These are phyloP conservation scores for Leccinum ponderosum DNA, from an alignment of 1,284 basidiomycete species.

Conservation along the genomic window DNA sequence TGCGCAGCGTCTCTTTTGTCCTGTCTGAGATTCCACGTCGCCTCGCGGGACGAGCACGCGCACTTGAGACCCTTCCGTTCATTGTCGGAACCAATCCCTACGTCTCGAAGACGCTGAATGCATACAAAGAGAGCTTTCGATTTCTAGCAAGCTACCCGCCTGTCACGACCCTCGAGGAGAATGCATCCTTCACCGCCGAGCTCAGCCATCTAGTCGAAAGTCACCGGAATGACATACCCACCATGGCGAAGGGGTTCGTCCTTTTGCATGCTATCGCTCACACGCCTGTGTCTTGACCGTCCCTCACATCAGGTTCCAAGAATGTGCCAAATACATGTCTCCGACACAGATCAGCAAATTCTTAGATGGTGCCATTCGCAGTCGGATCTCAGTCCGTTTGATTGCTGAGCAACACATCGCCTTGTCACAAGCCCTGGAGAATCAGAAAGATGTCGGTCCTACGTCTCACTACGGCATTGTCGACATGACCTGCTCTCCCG, in stretches of 20 bases:
- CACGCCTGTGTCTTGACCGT: conserved; percentile 2
- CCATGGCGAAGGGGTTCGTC: conserved; percentile 82
- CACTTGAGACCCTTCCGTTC: conserved; percentile 73
- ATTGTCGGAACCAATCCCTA: conserved; percentile 92
- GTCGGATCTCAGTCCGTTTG: conserved; percentile 84
- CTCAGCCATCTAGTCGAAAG: conserved; percentile 73
- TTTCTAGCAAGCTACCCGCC: conserved; percentile 70
- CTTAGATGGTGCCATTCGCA: conserved; percentile 83
- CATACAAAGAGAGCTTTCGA: conserved; percentile 76
- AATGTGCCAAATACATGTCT: conserved; percentile 83
- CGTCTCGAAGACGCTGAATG: conserved; percentile 71
- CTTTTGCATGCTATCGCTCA: not conserved
- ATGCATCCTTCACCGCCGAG: conserved; percentile 64
- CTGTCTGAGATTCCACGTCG: conserved; percentile 73
- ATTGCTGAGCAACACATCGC: conserved; percentile 94
- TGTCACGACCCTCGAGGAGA: conserved; percentile 69
- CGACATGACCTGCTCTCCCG: conserved; percentile 67
- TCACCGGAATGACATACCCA: conserved; percentile 87
- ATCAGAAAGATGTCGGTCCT: conserved; percentile 31
- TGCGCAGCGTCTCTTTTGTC: conserved; percentile 69
- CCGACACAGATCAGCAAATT: conserved; percentile 76
- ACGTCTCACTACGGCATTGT: conserved; percentile 62
- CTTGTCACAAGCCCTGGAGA: conserved; percentile 63
- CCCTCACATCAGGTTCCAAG: conserved; percentile 67
- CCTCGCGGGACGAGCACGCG: conserved; percentile 68